Evolutionary conservation across 2,329 filamentous ascomycete species (phyloP).

Genomic region (Penicillium decumbens): DNA sequence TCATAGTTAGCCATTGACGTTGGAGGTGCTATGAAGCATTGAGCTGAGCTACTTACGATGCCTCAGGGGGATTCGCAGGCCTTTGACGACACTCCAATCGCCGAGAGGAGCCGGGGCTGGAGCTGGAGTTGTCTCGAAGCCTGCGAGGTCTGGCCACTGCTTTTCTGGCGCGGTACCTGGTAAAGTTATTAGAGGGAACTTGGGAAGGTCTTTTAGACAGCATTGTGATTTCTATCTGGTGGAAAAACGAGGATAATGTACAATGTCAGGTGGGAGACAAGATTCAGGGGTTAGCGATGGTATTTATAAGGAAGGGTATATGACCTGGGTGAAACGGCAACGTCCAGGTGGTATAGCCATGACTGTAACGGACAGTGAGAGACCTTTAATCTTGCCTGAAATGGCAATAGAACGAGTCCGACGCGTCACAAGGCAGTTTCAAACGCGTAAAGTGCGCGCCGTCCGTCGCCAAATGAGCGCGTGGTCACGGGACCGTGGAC

Average conservation of each 20-base stretch:
- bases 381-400: slow-evolving; percentile 14
- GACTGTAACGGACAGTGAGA: slow-evolving; percentile 5
- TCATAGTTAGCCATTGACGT: not conserved
- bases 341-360: not conserved
- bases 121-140: slow-evolving; percentile 29
- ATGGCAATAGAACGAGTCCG: slow-evolving; percentile 7
- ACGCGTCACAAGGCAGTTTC: slow-evolving; percentile 22
- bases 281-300: slow-evolving; percentile 11
- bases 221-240: slow-evolving; percentile 10
- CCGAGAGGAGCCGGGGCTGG: slow-evolving; percentile 21
- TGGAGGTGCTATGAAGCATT: not conserved
- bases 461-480: slow-evolving; percentile 37
- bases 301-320: slow-evolving; percentile 7
- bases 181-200: slow-evolving; percentile 11
- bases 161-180: slow-evolving; percentile 43
- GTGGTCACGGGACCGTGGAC: slow-evolving; percentile 30
- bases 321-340: not conserved
- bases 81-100: slow-evolving; percentile 28
- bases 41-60: slow-evolving; percentile 28
- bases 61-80: slow-evolving; percentile 31
- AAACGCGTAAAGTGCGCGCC: slow-evolving; percentile 34
- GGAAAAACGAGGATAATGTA: not conserved
- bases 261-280: not conserved
- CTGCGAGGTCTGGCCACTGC: slow-evolving; percentile 30
- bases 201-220: slow-evolving; percentile 15